These are phyloP conservation scores for Megacollybia marginata DNA, from an alignment of 768 basidiomycete genomes.

Conservation along the genomic window DNA sequence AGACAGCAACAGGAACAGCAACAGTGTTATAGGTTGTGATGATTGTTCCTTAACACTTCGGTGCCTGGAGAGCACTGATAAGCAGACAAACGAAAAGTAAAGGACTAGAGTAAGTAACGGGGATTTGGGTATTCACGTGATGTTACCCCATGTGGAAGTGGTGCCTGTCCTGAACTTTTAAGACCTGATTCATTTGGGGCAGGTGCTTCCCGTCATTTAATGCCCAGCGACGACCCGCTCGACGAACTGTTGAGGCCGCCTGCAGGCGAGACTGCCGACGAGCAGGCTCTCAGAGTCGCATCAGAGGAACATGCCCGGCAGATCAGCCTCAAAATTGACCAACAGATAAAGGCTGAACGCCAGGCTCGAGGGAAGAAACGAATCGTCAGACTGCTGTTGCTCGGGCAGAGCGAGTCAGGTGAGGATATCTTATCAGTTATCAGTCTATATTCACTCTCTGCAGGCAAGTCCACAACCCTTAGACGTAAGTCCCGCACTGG, in stretches of 20 bases:
- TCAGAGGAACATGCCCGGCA: slow-evolving; percentile 61
- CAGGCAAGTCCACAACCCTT: slow-evolving; percentile 77
- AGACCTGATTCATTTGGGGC: too few relatives aligned
- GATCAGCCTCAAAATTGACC: slow-evolving; percentile 68
- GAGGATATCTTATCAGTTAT: background rate
- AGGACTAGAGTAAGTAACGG: too few relatives aligned
- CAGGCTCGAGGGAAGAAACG: slow-evolving; percentile 59
- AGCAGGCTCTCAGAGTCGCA: slow-evolving; percentile 44
- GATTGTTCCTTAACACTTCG: too few relatives aligned
- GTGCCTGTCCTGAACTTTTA: too few relatives aligned
- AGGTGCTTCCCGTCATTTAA: background rate
- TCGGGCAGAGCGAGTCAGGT: slow-evolving; percentile 84
- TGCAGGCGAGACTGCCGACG: slow-evolving; percentile 53
- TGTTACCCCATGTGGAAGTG: too few relatives aligned
- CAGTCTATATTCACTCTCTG: background rate
- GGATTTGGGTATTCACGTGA: too few relatives aligned
- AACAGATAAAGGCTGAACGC: slow-evolving; percentile 58
- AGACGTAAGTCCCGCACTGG: slow-evolving; percentile 48
- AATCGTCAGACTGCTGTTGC: slow-evolving; percentile 64
- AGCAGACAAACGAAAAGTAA: too few relatives aligned
- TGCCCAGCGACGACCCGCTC: slow-evolving; percentile 43
- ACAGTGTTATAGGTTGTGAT: too few relatives aligned
- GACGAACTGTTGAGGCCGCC: slow-evolving; percentile 61
- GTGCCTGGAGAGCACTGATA: too few relatives aligned
- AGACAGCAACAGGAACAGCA: too few relatives aligned